These are phyloP conservation scores for Pleurotus citrinopileatus DNA, from an alignment of 768 basidiomycete species.

Conservation along the genomic window DNA sequence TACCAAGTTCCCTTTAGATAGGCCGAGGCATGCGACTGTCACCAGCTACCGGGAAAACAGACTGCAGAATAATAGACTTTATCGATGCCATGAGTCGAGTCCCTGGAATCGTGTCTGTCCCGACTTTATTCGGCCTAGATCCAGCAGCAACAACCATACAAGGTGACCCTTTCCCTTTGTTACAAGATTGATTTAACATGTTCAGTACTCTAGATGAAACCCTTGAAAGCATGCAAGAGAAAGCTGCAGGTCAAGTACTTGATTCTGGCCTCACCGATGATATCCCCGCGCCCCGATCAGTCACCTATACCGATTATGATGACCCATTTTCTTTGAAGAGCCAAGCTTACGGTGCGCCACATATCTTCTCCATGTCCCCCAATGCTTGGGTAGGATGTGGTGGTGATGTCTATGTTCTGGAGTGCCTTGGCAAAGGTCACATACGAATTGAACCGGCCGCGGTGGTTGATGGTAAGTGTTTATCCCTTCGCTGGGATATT, in stretches of 20 bases:
- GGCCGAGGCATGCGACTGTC: constrained; percentile 90
- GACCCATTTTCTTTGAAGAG: constrained; percentile 60
- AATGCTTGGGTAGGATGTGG: constrained; percentile 85
- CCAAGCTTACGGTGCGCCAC: constrained; percentile 48
- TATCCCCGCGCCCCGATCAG: constrained; percentile 54
- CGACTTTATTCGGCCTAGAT: constrained; percentile 84
- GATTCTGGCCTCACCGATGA: constrained; percentile 23
- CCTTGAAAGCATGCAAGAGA: constrained; percentile 41
- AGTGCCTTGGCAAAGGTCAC: constrained; percentile 68
- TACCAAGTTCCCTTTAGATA: constrained; percentile 50
- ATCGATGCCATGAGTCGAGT: constrained; percentile 74
- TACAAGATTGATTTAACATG: background rate
- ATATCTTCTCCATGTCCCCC: constrained; percentile 50
- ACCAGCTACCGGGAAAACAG: constrained; percentile 71
- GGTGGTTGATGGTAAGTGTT: constrained; percentile 30
- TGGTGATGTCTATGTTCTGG: constrained; percentile 64
- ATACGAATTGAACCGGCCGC: constrained; percentile 55
- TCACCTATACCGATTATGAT: constrained; percentile 77
- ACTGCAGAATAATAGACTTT: constrained; percentile 91
- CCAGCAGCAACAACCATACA: constrained; percentile 62
- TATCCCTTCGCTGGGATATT: background rate
- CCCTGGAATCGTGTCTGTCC: constrained; percentile 70
- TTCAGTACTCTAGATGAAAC: constrained; percentile 45
- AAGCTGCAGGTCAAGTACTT: constrained; percentile 28
- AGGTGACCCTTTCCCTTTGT: constrained; percentile 35